Evolutionary conservation across 257 asterid genomes (phyloP).

Genomic region (Solanum virginianum): DNA sequence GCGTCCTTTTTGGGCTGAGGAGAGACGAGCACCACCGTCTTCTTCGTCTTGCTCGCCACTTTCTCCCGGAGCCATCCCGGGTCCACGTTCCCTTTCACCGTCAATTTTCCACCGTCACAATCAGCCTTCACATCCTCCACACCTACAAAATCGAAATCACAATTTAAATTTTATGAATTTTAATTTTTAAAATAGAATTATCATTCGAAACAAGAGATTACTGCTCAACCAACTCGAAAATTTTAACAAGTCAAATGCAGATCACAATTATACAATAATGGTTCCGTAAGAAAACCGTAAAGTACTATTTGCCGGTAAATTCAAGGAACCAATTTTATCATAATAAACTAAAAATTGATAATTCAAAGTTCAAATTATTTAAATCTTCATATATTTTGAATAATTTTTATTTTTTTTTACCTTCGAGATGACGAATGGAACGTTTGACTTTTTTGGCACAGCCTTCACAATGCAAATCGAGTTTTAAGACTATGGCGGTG

Average conservation of each 20-base stretch:
- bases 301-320: slow-evolving; percentile 18
- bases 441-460: slow-evolving; percentile 89
- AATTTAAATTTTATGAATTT: background rate
- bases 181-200: too few species aligned
- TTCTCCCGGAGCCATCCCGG: slow-evolving; percentile 58
- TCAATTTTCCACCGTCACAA: slow-evolving; percentile 49
- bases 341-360: background rate
- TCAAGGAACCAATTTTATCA: background rate
- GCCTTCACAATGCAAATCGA: slow-evolving; percentile 89
- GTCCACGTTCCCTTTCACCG: slow-evolving; percentile 78
- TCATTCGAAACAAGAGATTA: background rate
- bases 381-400: background rate
- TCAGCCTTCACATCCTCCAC: slow-evolving; percentile 79
- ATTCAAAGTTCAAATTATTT: background rate
- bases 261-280: background rate
- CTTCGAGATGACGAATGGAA: slow-evolving; percentile 33
- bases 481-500: slow-evolving; percentile 40
- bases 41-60: slow-evolving; percentile 60
- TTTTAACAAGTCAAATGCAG: slow-evolving; percentile 1
- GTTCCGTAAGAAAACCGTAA: slow-evolving; percentile 36
- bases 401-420: slow-evolving; percentile 17
- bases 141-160: slow-evolving; percentile 14
- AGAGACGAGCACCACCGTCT: slow-evolving; percentile 74
- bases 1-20: slow-evolving; percentile 54
- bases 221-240: background rate